Conservation (phyloP, 352 stramenopile species). For the Phytophthora cryptogea region DNA sequence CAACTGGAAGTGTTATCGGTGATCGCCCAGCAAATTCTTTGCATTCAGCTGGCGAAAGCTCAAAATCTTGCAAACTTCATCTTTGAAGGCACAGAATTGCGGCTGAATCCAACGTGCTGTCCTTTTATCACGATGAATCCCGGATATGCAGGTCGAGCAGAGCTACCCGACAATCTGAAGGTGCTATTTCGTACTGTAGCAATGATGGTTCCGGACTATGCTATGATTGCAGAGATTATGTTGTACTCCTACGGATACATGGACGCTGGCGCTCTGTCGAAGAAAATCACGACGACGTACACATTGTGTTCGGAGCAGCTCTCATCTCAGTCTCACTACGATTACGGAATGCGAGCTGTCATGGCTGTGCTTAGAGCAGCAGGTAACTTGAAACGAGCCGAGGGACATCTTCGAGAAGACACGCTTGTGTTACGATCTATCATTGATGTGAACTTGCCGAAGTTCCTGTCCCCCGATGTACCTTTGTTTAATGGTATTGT, state of each 20-base stretch:
- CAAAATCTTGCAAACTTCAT: slow-evolving; percentile 82
- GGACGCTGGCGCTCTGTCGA: slow-evolving; percentile 86
- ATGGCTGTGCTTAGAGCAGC: slow-evolving; percentile 94
- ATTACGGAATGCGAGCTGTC: slow-evolving; percentile 96
- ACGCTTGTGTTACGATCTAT: slow-evolving; percentile 92
- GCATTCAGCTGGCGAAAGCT: slow-evolving; percentile 88
- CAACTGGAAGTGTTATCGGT: slow-evolving; percentile 93
- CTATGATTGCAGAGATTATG: slow-evolving; percentile 95
- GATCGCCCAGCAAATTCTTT: slow-evolving; percentile 93
- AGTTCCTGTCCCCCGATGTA: slow-evolving; percentile 93
- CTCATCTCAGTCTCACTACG: slow-evolving; percentile 95
- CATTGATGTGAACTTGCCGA: slow-evolving; percentile 94
- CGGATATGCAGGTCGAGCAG: slow-evolving; percentile 85
- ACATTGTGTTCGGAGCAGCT: slow-evolving; percentile 95
- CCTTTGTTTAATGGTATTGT: slow-evolving; percentile 95
- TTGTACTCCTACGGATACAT: slow-evolving; percentile 94
- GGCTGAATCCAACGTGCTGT: slow-evolving; percentile 90
- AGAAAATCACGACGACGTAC: slow-evolving; percentile 95
- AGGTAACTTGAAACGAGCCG: slow-evolving; percentile 89
- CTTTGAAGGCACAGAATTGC: slow-evolving; percentile 91
- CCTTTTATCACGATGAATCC: slow-evolving; percentile 95
- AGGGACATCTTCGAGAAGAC: slow-evolving; percentile 83
- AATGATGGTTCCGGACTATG: slow-evolving; percentile 95
- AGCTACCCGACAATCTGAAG: slow-evolving; percentile 94
- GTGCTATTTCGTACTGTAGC: slow-evolving; percentile 92